phyloP scores from a whole-genome alignment of 2,329 filamentous ascomycete species.

The Botryotinia calthae region DNA sequence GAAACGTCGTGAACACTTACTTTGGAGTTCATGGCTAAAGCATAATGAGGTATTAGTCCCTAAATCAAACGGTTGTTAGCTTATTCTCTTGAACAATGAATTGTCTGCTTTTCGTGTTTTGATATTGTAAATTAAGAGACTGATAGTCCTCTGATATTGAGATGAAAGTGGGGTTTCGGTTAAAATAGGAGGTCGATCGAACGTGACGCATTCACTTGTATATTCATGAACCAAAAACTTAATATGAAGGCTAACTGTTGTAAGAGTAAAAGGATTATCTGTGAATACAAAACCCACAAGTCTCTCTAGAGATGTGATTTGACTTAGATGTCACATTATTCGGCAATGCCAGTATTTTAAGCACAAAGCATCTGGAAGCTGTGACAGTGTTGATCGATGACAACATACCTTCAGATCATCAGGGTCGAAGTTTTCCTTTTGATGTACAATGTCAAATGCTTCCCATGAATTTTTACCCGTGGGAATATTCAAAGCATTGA shows the following conservation, averaged over 20 bases:
- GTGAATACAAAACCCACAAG: background rate
- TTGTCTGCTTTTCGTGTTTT: background rate
- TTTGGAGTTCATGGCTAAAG: background rate
- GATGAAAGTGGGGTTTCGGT: background rate
- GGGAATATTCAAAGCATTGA: background rate
- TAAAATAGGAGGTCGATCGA: background rate
- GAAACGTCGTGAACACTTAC: background rate
- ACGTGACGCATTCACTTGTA: background rate
- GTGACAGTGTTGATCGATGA: background rate
- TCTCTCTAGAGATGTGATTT: background rate
- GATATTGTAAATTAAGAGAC: background rate
- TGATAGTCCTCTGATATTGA: background rate
- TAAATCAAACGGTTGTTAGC: background rate
- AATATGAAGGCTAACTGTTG: background rate
- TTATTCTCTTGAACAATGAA: background rate
- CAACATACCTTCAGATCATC: background rate
- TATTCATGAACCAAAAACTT: background rate
- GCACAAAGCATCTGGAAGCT: background rate
- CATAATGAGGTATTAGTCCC: background rate
- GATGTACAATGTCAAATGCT: rapidly evolving
- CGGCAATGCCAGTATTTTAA: background rate
- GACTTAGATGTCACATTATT: background rate
- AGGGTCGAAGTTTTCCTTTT: background rate
- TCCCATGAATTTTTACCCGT: background rate
- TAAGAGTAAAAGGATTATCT: rapidly evolving